Evolutionary conservation across 1,139 yeast genomes (phyloP).

Genomic region (Pneumocystis oryctolagi): DNA sequence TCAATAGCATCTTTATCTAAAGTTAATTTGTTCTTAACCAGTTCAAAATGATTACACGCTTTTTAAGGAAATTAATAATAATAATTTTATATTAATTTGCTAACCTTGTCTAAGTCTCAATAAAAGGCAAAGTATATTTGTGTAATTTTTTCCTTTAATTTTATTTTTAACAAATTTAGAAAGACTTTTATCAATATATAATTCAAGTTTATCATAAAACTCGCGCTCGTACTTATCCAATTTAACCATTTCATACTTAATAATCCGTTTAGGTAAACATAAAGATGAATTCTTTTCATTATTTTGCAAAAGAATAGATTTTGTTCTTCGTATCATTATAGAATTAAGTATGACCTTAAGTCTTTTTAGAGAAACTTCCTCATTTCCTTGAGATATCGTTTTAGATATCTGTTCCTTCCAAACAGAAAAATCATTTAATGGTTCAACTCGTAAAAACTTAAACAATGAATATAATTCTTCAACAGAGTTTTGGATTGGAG

Average conservation of each 20-base stretch:
- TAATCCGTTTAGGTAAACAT: slow-evolving; percentile 57
- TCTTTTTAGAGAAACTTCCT: slow-evolving; percentile 36
- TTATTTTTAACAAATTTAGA: slow-evolving; percentile 45
- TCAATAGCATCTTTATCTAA: background rate
- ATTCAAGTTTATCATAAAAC: slow-evolving; percentile 54
- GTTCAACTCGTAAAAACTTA: slow-evolving; percentile 51
- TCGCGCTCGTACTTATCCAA: slow-evolving; percentile 51
- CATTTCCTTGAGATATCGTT: slow-evolving; percentile 35
- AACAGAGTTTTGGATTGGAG: slow-evolving; percentile 82
- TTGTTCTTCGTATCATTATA: slow-evolving; percentile 64
- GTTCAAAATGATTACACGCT: slow-evolving; percentile 3
- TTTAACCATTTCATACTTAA: slow-evolving; percentile 47
- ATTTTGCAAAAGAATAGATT: slow-evolving; percentile 37
- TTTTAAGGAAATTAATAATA: slow-evolving; percentile 3
- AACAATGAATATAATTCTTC: slow-evolving; percentile 68
- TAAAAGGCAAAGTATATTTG: slow-evolving; percentile 68
- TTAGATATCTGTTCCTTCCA: slow-evolving; percentile 46
- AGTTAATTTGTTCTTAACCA: slow-evolving; percentile 2
- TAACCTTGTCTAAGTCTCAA: slow-evolving; percentile 73
- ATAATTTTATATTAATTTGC: slow-evolving; percentile 37
- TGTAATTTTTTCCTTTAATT: slow-evolving; percentile 48
- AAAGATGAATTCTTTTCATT: slow-evolving; percentile 48
- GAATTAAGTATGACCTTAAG: slow-evolving; percentile 66
- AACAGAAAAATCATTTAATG: slow-evolving; percentile 32
- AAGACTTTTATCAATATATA: slow-evolving; percentile 52